Percentiles rank a stretch among this genome's conserved stretches.
Conservation (phyloP, 140 eudicot genomes). For the Cichorium intybus region DNA sequence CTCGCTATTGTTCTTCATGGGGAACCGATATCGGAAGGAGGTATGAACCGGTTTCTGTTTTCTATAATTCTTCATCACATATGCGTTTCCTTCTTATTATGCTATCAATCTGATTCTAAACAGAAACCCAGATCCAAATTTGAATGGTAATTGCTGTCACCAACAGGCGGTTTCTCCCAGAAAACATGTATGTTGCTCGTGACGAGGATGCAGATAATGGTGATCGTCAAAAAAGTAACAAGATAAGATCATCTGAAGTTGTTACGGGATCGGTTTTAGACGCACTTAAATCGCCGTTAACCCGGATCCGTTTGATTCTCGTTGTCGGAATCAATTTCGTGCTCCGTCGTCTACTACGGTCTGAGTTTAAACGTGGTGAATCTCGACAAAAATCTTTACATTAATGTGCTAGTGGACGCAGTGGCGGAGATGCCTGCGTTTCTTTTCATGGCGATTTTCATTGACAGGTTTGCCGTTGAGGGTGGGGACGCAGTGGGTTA, state of each 20-base stretch:
- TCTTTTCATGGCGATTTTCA: slow-evolving; percentile 56
- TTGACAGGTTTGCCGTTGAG: slow-evolving; percentile 60
- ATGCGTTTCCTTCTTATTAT: not conserved
- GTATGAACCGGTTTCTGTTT: slow-evolving; percentile 26
- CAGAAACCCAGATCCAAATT: not conserved
- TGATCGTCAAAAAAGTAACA: slow-evolving; percentile 6
- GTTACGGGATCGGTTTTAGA: slow-evolving; percentile 61
- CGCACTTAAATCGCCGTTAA: slow-evolving; percentile 49
- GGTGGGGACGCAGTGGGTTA: slow-evolving; percentile 82
- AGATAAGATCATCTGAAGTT: slow-evolving; percentile 28
- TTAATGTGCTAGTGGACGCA: slow-evolving; percentile 70
- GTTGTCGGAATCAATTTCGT: slow-evolving; percentile 65
- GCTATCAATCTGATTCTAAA: not conserved
- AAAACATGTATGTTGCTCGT: slow-evolving; percentile 45
- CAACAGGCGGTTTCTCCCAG: slow-evolving; percentile 55
- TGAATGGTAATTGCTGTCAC: slow-evolving; percentile 20
- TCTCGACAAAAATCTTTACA: slow-evolving; percentile 71
- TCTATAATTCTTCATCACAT: not conserved
- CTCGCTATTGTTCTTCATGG: slow-evolving; percentile 86
- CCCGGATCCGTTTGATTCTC: slow-evolving; percentile 55
- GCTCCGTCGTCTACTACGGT: slow-evolving; percentile 86
- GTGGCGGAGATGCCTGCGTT: slow-evolving; percentile 90
- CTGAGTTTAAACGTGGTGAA: slow-evolving; percentile 85
- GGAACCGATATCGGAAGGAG: slow-evolving; percentile 90
- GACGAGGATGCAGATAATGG: slow-evolving; percentile 47